phyloP scores from a whole-genome alignment of 495 filamentous ascomycete genomes.

The Poronia punctata region DNA sequence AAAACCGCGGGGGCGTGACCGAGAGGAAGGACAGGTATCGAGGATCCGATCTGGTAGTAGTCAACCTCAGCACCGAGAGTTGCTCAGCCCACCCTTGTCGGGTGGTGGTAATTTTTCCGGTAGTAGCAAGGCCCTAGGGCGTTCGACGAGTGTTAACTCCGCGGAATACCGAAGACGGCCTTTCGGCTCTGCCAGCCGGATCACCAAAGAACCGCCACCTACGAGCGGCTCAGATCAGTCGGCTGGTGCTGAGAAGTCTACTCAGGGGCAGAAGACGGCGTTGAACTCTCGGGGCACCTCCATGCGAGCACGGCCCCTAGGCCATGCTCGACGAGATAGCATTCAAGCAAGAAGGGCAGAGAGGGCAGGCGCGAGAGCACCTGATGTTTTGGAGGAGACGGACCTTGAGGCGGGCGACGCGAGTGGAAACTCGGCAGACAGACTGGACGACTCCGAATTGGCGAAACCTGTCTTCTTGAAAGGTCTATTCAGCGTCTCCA shows the following conservation, averaged over 20 bases:
- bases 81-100: constrained; percentile 62
- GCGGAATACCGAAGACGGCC: constrained; percentile 67
- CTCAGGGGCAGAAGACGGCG: constrained; percentile 25
- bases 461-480: constrained; percentile 94
- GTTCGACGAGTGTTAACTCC: constrained; percentile 82
- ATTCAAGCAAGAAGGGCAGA: constrained; percentile 71
- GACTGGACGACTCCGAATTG: constrained; percentile 49
- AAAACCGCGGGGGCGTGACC: constrained; percentile 49
- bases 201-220: constrained; percentile 51
- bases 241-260: constrained; percentile 37
- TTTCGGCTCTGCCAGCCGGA: constrained; percentile 40
- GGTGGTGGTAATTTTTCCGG: constrained; percentile 49
- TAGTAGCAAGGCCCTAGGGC: constrained; percentile 58
- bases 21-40: constrained; percentile 40
- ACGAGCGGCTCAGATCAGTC: constrained; percentile 79
- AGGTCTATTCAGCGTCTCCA: constrained; percentile 94
- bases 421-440: constrained; percentile 47
- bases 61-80: constrained; percentile 63
- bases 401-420: constrained; percentile 50
- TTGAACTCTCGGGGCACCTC: constrained; percentile 47
- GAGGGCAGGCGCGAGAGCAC: constrained; percentile 54
- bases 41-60: constrained; percentile 56
- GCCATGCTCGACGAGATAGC: constrained; percentile 82
- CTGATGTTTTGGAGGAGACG: constrained; percentile 76
- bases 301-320: constrained; percentile 79